Evolutionary conservation across 495 filamentous ascomycete species (phyloP).

Genomic region (Margaritispora aquatica): DNA sequence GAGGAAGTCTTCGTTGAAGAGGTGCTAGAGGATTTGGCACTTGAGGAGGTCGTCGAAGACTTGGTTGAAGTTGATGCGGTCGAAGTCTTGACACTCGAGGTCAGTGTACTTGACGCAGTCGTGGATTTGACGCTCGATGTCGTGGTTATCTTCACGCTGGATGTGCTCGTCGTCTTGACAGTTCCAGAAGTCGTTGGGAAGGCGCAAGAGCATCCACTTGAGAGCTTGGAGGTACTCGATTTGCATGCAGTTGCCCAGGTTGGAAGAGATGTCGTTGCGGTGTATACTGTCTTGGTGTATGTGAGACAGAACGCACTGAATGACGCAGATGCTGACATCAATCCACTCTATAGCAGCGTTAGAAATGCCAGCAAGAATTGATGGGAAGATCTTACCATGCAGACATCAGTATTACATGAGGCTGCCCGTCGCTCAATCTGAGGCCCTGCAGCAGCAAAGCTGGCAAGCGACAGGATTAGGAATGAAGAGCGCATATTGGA

Average conservation of each 20-base stretch:
- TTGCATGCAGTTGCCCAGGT: constrained; percentile 24
- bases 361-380: background rate
- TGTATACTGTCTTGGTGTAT: constrained; percentile 2
- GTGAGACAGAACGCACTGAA: constrained; percentile 8
- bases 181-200: background rate
- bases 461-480: background rate
- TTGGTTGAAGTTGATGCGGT: background rate
- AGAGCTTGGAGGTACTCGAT: background rate
- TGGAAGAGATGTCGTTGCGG: constrained; percentile 16
- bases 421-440: background rate
- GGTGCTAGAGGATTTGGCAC: background rate
- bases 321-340: background rate
- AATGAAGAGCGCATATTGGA: background rate
- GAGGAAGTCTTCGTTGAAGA: background rate
- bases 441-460: background rate
- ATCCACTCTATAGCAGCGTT: background rate
- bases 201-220: constrained; percentile 3
- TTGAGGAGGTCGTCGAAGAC: background rate
- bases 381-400: background rate
- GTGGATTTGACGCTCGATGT: background rate
- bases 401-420: background rate
- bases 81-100: background rate
- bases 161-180: background rate
- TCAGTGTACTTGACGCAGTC: background rate
- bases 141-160: background rate